These are phyloP conservation scores for Penicillium goetzii DNA, from an alignment of 495 filamentous ascomycete genomes.

Conservation along the genomic window DNA sequence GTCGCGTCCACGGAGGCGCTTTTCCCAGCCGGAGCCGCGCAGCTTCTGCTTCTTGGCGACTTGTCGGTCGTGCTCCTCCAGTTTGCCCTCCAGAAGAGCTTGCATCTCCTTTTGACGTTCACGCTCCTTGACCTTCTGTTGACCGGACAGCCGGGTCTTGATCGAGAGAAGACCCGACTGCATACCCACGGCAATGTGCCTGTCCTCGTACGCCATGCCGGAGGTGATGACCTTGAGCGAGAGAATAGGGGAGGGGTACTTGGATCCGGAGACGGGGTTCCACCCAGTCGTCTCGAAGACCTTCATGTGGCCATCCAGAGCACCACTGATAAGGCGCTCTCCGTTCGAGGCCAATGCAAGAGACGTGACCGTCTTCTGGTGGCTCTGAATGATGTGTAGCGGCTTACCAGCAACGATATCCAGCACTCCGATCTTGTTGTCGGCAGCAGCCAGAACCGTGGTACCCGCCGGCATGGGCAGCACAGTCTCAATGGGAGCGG, in stretches of 20 bases:
- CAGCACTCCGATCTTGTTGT: conserved; percentile 88
- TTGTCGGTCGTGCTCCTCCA: conserved; percentile 68
- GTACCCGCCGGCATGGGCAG: conserved; percentile 85
- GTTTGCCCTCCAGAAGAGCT: conserved; percentile 75
- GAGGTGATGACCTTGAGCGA: conserved; percentile 74
- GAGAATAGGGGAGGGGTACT: conserved; percentile 89
- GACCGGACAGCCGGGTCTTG: conserved; percentile 80
- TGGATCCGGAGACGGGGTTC: conserved; percentile 90
- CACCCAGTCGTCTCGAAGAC: conserved; percentile 88
- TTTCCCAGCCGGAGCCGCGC: conserved; percentile 69
- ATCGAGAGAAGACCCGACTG: conserved; percentile 87
- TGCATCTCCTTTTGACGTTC: conserved; percentile 86
- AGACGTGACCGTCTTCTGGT: conserved; percentile 96
- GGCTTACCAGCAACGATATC: conserved; percentile 92
- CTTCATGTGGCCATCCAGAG: conserved; percentile 94
- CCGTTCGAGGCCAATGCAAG: conserved; percentile 77
- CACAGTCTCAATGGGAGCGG: conserved; percentile 80
- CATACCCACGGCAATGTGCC: conserved; percentile 92
- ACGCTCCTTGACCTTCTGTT: conserved; percentile 75
- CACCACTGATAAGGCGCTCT: conserved; percentile 80
- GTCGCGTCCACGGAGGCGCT: conserved; percentile 73
- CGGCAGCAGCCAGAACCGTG: conserved; percentile 80
- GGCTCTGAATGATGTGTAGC: conserved; percentile 81
- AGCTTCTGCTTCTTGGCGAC: conserved; percentile 68
- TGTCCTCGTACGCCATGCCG: conserved; percentile 70